Conservation (phyloP, 2,329 filamentous ascomycete genomes). For the Emmonsiellopsis sp. region DNA sequence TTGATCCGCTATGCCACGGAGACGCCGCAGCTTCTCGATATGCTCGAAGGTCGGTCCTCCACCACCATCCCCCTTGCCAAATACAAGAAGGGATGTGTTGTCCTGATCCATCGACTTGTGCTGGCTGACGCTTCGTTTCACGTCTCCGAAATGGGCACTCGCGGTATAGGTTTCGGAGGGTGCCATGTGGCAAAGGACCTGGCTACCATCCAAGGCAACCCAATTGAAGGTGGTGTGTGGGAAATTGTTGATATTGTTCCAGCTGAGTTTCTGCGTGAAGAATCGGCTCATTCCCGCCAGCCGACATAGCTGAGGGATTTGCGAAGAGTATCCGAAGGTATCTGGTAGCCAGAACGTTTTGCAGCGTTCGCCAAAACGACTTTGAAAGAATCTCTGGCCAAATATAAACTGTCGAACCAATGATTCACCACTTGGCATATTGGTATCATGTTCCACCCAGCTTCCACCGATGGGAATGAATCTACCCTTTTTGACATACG, state of each 20-base stretch:
- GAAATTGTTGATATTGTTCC: conserved; percentile 99
- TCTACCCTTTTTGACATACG: conserved; percentile 77
- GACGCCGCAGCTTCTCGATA: conserved; percentile 86
- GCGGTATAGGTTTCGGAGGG: conserved; percentile 93
- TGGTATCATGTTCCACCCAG: conserved; percentile 99
- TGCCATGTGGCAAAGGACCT: conserved; percentile 96
- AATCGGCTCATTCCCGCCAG: conserved; percentile 94
- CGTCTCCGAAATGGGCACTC: conserved; percentile 86
- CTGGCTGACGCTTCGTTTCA: conserved; percentile 77
- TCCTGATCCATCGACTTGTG: conserved; percentile 97
- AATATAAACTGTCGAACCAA: conserved; percentile 91
- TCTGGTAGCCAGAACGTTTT: conserved; percentile 96
- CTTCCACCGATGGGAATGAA: conserved; percentile 95
- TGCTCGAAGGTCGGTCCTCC: conserved; percentile 91
- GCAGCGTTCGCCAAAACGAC: conserved; percentile 78
- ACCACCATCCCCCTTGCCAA: conserved; percentile 93
- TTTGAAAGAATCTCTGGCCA: conserved; percentile 89
- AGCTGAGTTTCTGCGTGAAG: conserved; percentile 96
- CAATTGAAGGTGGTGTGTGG: conserved; percentile 98
- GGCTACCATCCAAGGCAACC: conserved; percentile 90
- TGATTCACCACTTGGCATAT: conserved; percentile 91
- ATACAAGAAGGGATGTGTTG: conserved; percentile 79
- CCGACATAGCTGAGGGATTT: conserved; percentile 87
- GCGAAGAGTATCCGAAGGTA: conserved; percentile 93
- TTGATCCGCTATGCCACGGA: conserved; percentile 83